Evolutionary conservation across 768 basidiomycete species (phyloP).

Genomic region (Auricularia auricula-judae): DNA sequence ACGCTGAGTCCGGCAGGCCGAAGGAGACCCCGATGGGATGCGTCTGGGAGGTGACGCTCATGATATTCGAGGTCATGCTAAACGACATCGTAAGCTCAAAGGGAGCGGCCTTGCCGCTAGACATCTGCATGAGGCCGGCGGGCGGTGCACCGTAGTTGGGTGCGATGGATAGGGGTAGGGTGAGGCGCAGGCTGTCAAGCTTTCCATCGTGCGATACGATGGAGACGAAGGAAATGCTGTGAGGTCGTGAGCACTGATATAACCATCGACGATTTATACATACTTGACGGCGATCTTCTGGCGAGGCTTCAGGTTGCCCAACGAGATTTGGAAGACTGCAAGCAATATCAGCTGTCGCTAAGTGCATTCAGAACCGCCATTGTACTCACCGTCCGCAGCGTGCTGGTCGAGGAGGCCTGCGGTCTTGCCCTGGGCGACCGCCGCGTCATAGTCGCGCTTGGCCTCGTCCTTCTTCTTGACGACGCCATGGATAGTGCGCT

Average conservation of each 20-base stretch:
- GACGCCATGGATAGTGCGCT: constrained; percentile 31
- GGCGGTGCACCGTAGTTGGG: constrained; percentile 8
- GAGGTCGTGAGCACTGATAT: not conserved
- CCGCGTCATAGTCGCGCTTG: constrained; percentile 27
- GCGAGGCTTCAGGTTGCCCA: constrained; percentile 4
- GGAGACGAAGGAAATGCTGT: constrained; percentile 5
- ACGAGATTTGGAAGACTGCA: constrained; percentile 4
- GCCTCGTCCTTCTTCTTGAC: constrained; percentile 40
- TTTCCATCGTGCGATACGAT: constrained; percentile 10
- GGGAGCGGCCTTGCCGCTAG: not conserved
- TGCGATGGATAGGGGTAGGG: constrained; percentile 9
- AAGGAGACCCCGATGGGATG: constrained; percentile 6
- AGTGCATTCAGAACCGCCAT: not conserved
- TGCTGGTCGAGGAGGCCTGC: constrained; percentile 35
- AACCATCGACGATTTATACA: not conserved
- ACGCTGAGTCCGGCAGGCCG: constrained; percentile 28
- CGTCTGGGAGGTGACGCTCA: constrained; percentile 10
- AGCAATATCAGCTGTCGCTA: not conserved
- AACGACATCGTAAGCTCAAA: constrained; percentile 9
- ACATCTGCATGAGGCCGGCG: not conserved
- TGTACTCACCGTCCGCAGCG: not conserved
- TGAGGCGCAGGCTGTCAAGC: constrained; percentile 7
- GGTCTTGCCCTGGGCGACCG: constrained; percentile 27
- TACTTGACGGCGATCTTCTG: constrained; percentile 5
- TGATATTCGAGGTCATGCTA: constrained; percentile 8